Conservation (phyloP, 306 rosid species). For the Cicer bijugum region DNA sequence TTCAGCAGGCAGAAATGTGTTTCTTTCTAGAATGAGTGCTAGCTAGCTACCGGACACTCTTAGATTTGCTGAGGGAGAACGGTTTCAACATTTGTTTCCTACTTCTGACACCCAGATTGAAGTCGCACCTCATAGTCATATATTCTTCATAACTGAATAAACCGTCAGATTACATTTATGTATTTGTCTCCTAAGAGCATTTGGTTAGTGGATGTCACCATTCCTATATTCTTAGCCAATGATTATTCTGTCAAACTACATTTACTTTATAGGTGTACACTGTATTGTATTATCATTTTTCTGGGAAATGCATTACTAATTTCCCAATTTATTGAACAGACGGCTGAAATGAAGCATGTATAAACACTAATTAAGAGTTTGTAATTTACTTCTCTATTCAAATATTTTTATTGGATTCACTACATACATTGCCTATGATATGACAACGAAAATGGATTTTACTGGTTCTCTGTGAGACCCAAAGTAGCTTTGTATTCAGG, state of each 20-base stretch:
- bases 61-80: slow-evolving; percentile 33
- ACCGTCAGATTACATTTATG: not conserved
- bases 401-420: not conserved
- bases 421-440: slow-evolving; percentile 3
- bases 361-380: slow-evolving; percentile 10
- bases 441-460: not conserved
- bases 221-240: slow-evolving; percentile 35
- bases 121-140: slow-evolving; percentile 38
- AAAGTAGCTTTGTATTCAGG: not conserved
- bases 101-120: slow-evolving; percentile 41
- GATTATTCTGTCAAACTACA: slow-evolving; percentile 37
- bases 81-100: slow-evolving; percentile 29
- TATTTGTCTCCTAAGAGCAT: not conserved
- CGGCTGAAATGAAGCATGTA: slow-evolving; percentile 31
- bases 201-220: slow-evolving; percentile 25
- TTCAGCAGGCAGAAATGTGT: slow-evolving; percentile 36
- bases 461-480: slow-evolving; percentile 7
- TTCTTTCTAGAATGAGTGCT: slow-evolving; percentile 31
- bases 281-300: slow-evolving; percentile 38
- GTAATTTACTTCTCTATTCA: not conserved
- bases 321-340: slow-evolving; percentile 41
- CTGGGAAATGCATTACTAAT: slow-evolving; percentile 39
- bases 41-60: slow-evolving; percentile 23
- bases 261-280: slow-evolving; percentile 21
- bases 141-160: slow-evolving; percentile 24